Percentiles rank a stretch among this genome's conserved stretches.
These are phyloP conservation scores for Candida vartiovaarae DNA, from an alignment of 805 yeast species.

Conservation along the genomic window DNA sequence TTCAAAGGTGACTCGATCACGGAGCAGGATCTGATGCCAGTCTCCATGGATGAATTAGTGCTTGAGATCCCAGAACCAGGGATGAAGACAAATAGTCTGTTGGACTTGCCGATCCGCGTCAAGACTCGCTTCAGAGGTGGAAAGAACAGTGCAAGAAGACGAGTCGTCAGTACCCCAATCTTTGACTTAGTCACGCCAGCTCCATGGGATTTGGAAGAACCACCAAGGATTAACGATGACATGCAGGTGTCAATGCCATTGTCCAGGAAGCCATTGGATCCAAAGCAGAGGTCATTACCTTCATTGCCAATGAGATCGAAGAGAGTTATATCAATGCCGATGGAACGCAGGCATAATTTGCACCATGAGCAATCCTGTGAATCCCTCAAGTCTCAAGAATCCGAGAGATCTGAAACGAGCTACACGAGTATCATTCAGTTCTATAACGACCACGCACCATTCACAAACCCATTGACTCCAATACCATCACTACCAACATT, in stretches of 20 bases:
- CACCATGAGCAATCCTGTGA: not conserved
- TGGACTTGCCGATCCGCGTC: constrained; percentile 18
- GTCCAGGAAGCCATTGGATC: not conserved
- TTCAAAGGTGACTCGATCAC: constrained; percentile 18
- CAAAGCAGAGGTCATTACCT: not conserved
- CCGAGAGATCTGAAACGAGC: not conserved
- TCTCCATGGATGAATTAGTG: not conserved
- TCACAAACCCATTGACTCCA: constrained; percentile 1
- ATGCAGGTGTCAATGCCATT: not conserved
- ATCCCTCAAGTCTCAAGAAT: not conserved
- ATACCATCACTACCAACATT: not conserved
- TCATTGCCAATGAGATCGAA: constrained; percentile 1
- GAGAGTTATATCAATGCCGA: constrained; percentile 11
- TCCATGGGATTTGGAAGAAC: not conserved
- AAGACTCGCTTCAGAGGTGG: constrained; percentile 14
- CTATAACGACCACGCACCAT: constrained; percentile 12
- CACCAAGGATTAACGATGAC: not conserved
- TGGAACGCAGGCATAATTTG: not conserved
- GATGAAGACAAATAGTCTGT: not conserved
- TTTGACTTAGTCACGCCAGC: constrained; percentile 11
- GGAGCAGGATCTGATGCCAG: constrained; percentile 8
- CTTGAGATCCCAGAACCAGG: constrained; percentile 8
- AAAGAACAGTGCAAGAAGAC: constrained; percentile 3
- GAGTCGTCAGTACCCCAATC: constrained; percentile 18
- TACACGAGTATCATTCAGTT: constrained; percentile 11